Evolutionary conservation across 139 green algal genomes (phyloP).

Genomic region (Volvox africanus): DNA sequence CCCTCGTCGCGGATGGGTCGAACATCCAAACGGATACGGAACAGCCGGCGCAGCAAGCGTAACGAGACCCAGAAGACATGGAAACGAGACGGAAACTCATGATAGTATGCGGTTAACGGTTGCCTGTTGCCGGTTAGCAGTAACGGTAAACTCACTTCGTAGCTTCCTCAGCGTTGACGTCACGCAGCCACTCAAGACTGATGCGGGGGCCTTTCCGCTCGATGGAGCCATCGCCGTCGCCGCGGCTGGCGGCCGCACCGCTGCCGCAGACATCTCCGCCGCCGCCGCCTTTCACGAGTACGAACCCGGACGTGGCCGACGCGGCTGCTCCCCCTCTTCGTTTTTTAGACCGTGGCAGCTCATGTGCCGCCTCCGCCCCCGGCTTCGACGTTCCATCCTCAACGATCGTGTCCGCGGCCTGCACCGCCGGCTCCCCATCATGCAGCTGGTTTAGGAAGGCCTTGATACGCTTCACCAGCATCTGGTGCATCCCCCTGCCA

Average conservation of each 20-base stretch:
- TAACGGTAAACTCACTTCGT: not conserved
- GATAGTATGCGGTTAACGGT: too few species aligned
- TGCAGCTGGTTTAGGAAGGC: slow-evolving; percentile 39
- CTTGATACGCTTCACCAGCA: slow-evolving; percentile 61
- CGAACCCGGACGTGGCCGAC: not conserved
- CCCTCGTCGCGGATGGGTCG: too few species aligned
- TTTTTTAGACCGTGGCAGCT: not conserved
- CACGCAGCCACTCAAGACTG: slow-evolving; percentile 81
- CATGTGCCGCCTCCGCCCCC: not conserved
- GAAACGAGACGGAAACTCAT: too few species aligned
- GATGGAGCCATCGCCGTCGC: not conserved
- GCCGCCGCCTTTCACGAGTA: not conserved
- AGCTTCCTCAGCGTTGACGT: slow-evolving; percentile 57
- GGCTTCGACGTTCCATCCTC: not conserved
- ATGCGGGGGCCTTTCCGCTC: slow-evolving; percentile 26
- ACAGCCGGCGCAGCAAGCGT: too few species aligned
- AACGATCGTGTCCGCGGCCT: not conserved
- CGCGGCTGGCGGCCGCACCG: not conserved
- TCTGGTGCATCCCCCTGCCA: slow-evolving; percentile 61
- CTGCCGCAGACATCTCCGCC: not conserved
- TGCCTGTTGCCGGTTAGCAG: too few species aligned
- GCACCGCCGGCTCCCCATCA: not conserved
- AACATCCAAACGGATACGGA: too few species aligned
- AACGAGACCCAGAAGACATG: too few species aligned
- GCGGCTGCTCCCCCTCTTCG: not conserved